phyloP scores from a whole-genome alignment of 805 yeast genomes.

The Monosporozyma siamensis region DNA sequence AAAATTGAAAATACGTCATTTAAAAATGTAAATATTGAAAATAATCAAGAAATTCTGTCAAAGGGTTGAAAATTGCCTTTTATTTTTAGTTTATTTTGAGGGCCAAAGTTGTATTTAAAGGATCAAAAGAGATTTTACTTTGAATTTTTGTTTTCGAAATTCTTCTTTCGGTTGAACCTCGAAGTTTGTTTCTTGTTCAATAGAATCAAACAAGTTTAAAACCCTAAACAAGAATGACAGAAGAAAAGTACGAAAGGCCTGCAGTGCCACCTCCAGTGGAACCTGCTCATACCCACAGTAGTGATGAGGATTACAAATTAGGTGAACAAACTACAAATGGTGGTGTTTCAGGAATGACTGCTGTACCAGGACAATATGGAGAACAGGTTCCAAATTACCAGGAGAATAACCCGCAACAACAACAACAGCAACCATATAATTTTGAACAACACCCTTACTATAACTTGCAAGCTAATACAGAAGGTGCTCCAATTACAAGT shows the following conservation, averaged over 20 bases:
- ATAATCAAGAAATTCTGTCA: too few relatives aligned
- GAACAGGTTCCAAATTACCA: background rate
- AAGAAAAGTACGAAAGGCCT: slow-evolving; percentile 9
- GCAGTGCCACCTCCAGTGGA: slow-evolving; percentile 16
- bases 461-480: slow-evolving; percentile 23
- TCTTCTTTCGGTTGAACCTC: too few relatives aligned
- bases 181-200: too few relatives aligned
- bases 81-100: too few relatives aligned
- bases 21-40: too few relatives aligned
- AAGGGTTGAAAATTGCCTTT: too few relatives aligned
- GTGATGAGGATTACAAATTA: background rate
- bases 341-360: background rate
- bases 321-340: background rate
- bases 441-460: slow-evolving; percentile 24
- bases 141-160: too few relatives aligned
- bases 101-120: too few relatives aligned
- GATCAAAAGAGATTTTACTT: too few relatives aligned
- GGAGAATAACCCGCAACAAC: slow-evolving; percentile 1
- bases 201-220: background rate
- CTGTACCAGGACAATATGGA: background rate
- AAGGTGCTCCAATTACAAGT: slow-evolving; percentile 34
- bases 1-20: background rate
- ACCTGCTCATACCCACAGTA: background rate
- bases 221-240: background rate
- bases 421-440: slow-evolving; percentile 17